Percentiles rank a stretch among this genome's conserved stretches.
Evolutionary conservation across 345 rosid genomes (phyloP).

Genomic region (Eucalyptus pauciflora): DNA sequence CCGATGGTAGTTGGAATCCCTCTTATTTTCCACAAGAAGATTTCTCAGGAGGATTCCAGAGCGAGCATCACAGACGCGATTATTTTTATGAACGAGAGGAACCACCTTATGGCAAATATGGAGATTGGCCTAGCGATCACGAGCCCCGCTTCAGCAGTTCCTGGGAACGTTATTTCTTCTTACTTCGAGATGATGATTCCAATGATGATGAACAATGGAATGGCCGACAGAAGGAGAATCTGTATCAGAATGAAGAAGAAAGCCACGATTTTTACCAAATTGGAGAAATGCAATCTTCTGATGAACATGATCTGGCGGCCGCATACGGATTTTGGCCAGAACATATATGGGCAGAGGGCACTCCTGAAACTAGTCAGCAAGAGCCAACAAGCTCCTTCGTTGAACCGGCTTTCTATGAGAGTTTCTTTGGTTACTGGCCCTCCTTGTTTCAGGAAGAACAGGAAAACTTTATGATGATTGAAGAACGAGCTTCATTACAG

Average conservation of each 20-base stretch:
- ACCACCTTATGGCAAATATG: not conserved
- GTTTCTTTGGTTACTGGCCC: constrained; percentile 23
- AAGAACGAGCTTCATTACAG: not conserved
- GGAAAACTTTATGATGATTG: not conserved
- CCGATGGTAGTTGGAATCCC: not conserved
- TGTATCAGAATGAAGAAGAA: not conserved
- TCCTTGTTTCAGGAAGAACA: constrained; percentile 8
- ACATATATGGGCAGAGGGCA: not conserved
- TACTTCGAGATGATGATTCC: not conserved
- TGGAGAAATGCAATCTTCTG: not conserved
- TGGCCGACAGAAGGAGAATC: not conserved
- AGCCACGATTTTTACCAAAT: not conserved
- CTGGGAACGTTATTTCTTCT: constrained; percentile 1
- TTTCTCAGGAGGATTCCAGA: not conserved
- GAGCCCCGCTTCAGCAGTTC: not conserved
- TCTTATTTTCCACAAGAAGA: not conserved
- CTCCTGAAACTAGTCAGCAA: not conserved
- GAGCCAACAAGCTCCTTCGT: not conserved
- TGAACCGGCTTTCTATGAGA: constrained; percentile 1
- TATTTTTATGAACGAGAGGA: not conserved
- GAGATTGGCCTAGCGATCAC: not conserved
- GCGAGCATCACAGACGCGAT: not conserved
- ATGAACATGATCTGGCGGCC: not conserved
- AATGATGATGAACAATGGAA: not conserved
- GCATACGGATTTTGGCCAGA: constrained; percentile 9